These are phyloP conservation scores for Globisporangium irregulare DNA, from an alignment of 352 stramenopile species.

Conservation along the genomic window DNA sequence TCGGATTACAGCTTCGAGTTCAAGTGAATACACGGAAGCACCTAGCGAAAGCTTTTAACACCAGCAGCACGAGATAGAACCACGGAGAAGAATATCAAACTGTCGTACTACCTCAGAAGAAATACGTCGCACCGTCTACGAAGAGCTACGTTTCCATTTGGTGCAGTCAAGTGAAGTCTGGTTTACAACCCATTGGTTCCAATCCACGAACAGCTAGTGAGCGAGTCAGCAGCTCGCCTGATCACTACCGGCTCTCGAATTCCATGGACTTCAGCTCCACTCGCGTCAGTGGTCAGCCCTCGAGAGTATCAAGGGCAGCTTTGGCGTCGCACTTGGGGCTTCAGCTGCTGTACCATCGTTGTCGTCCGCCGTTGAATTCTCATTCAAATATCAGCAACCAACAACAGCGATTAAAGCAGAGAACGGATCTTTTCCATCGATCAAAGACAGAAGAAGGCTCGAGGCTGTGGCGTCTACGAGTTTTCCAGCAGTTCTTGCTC, in stretches of 20 bases:
- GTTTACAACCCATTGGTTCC: constrained; percentile 49
- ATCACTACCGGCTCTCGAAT: too few relatives aligned
- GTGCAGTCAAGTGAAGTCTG: constrained; percentile 38
- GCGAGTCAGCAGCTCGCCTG: not conserved
- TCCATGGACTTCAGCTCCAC: not conserved
- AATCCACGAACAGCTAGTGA: constrained; percentile 38
- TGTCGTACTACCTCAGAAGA: not conserved
- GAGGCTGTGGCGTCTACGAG: constrained; percentile 28
- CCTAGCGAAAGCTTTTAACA: too few relatives aligned
- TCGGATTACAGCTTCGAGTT: too few relatives aligned
- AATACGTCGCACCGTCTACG: constrained; percentile 17
- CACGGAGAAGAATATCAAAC: too few relatives aligned
- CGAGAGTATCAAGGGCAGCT: constrained; percentile 39
- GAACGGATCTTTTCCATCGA: not conserved
- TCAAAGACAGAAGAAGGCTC: constrained; percentile 2
- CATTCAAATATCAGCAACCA: not conserved
- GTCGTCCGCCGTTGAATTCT: not conserved
- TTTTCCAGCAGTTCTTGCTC: constrained; percentile 66
- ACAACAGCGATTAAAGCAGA: not conserved
- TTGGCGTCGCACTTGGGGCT: constrained; percentile 18
- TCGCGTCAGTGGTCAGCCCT: constrained; percentile 15
- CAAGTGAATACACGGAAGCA: too few relatives aligned
- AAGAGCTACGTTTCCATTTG: constrained; percentile 26
- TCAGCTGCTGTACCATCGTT: not conserved
- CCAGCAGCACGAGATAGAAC: too few relatives aligned